These are phyloP conservation scores for Lepiota brunneoincarnata DNA, from an alignment of 768 basidiomycete species.

Conservation along the genomic window DNA sequence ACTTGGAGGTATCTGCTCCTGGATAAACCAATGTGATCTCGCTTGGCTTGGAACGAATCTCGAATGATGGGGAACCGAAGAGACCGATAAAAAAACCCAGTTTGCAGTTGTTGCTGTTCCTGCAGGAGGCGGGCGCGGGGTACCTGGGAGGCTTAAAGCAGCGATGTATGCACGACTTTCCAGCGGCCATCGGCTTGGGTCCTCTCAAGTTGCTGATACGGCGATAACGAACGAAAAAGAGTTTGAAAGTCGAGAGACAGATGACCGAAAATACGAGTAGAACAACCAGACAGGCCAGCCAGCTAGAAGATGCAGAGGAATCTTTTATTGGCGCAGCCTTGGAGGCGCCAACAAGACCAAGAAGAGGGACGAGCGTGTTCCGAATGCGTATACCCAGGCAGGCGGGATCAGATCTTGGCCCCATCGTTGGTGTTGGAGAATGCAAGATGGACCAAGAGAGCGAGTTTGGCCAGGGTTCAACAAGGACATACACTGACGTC, in stretches of 20 bases:
- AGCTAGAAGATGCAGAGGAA: slow-evolving; percentile 6
- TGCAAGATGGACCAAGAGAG: no score
- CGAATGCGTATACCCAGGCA: neutral
- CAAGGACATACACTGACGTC: neutral
- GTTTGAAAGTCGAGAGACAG: slow-evolving; percentile 3
- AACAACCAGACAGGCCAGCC: slow-evolving; percentile 2
- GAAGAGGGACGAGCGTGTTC: neutral
- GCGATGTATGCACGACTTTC: neutral
- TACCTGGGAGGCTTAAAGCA: neutral
- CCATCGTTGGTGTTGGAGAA: neutral
- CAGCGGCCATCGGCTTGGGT: neutral
- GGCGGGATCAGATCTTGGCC: no score
- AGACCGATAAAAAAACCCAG: slow-evolving; percentile 41
- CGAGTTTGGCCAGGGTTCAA: neutral
- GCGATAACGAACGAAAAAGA: slow-evolving; percentile 10
- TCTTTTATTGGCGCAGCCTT: slow-evolving; percentile 5
- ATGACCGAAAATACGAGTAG: slow-evolving; percentile 5
- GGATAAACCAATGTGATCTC: slow-evolving; percentile 11
- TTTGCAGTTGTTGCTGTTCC: slow-evolving; percentile 16
- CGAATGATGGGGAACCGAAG: slow-evolving; percentile 43
- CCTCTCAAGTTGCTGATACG: neutral
- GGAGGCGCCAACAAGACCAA: neutral
- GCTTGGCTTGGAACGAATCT: slow-evolving; percentile 29
- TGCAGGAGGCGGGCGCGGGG: neutral
- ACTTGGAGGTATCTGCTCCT: neutral